Conservation (phyloP, 2,329 filamentous ascomycete species). For the Fusarium vanettenii region DNA sequence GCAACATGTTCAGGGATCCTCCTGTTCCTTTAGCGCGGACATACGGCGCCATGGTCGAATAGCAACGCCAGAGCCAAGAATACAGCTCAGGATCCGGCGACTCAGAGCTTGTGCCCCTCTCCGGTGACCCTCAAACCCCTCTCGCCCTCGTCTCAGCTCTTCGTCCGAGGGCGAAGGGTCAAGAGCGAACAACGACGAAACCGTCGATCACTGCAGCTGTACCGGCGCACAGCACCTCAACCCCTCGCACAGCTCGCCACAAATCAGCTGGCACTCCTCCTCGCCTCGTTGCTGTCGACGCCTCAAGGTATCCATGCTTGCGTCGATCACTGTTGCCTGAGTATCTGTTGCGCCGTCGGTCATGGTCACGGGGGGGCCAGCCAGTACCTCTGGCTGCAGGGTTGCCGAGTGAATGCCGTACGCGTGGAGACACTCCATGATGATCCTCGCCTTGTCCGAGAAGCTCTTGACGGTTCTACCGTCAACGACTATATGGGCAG, state of each 20-base stretch:
- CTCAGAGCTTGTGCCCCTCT: conserved; percentile 18
- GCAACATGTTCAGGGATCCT: conserved; percentile 27
- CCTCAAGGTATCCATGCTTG: conserved; percentile 6
- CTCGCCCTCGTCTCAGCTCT: conserved; percentile 13
- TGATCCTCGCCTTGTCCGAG: conserved; percentile 68
- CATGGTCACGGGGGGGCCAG: conserved; percentile 19
- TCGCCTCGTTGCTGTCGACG: conserved; percentile 30
- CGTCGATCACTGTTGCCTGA: conserved; percentile 19
- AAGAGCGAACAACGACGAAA: conserved; percentile 10
- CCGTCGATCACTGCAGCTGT: conserved; percentile 33
- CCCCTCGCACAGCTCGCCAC: conserved; percentile 61
- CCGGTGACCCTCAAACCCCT: conserved; percentile 26
- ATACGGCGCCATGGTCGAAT: conserved; percentile 12
- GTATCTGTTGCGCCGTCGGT: conserved; percentile 12
- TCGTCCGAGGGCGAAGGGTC: background rate
- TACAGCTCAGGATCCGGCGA: conserved; percentile 15
- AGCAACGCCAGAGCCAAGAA: conserved; percentile 13
- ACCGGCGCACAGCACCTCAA: conserved; percentile 60
- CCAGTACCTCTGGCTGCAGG: conserved; percentile 70
- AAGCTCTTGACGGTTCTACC: conserved; percentile 68
- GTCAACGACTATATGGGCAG: conserved; percentile 74
- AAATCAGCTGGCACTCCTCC: conserved; percentile 62
- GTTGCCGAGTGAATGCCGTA: conserved; percentile 80
- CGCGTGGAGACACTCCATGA: conserved; percentile 76
- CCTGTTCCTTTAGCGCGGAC: conserved; percentile 16